Percentiles rank a stretch among this genome's conserved stretches.
Evolutionary conservation across 2,329 filamentous ascomycete species (phyloP).

Genomic region (Fusarium bactridioides): DNA sequence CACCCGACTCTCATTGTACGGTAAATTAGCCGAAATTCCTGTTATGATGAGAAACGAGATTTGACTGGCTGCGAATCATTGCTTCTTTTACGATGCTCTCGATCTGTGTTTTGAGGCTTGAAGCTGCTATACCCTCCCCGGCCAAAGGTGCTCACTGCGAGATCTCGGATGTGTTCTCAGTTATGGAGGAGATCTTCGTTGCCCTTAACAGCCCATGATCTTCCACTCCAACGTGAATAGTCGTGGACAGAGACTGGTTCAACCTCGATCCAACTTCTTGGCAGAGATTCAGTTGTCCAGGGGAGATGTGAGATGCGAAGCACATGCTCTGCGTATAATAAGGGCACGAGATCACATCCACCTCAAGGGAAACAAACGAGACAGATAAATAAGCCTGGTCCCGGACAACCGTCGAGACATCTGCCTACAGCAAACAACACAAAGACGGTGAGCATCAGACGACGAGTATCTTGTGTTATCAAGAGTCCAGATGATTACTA

Average conservation of each 20-base stretch:
- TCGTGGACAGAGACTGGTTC: not conserved
- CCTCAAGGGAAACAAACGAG: not conserved
- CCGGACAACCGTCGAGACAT: not conserved
- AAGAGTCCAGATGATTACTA: not conserved
- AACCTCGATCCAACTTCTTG: constrained; percentile 1
- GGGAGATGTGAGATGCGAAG: constrained; percentile 12
- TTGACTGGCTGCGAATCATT: constrained; percentile 23
- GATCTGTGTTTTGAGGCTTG: constrained; percentile 31
- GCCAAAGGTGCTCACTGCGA: constrained; percentile 8
- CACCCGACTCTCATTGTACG: constrained; percentile 12
- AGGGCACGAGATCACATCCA: constrained; percentile 33
- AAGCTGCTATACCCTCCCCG: constrained; percentile 15
- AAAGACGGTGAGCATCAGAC: not conserved
- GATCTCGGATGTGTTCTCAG: constrained; percentile 7
- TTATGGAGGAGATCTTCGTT: constrained; percentile 19
- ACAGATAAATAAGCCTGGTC: not conserved
- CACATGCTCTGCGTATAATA: constrained; percentile 20
- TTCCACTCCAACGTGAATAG: constrained; percentile 9
- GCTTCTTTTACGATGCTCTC: constrained; percentile 25
- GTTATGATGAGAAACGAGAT: constrained; percentile 5
- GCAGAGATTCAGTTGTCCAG: constrained; percentile 23
- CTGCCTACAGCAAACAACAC: not conserved
- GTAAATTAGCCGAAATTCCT: constrained; percentile 42
- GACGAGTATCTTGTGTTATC: not conserved
- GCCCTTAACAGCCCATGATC: constrained; percentile 21